Evolutionary conservation across 495 filamentous ascomycete species (phyloP).

Genomic region (Viridothelium virens): DNA sequence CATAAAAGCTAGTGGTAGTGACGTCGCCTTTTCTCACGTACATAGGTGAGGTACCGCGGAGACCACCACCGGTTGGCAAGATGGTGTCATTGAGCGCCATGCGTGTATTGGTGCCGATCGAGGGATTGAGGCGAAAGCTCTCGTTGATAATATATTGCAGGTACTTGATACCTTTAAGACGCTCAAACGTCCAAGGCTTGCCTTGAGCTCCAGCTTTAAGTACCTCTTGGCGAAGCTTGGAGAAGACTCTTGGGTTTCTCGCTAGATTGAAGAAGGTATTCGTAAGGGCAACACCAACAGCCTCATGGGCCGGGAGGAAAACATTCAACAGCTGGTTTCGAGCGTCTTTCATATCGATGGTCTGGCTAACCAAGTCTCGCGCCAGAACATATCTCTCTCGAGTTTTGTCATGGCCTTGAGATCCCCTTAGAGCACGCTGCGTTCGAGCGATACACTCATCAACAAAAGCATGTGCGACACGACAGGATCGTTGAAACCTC

Average conservation of each 20-base stretch:
- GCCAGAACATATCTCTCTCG: constrained; percentile 50
- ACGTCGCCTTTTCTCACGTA: constrained; percentile 27
- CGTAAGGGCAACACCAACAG: constrained; percentile 47
- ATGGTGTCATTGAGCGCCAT: constrained; percentile 30
- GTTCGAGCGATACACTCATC: constrained; percentile 32
- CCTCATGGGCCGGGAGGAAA: constrained; percentile 33
- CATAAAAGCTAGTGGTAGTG: constrained; percentile 24
- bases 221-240: constrained; percentile 46
- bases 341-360: constrained; percentile 50
- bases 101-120: constrained; percentile 29
- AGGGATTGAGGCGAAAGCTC: constrained; percentile 28
- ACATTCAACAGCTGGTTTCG: constrained; percentile 54
- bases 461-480: constrained; percentile 39
- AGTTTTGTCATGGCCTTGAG: constrained; percentile 25
- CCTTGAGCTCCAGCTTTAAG: constrained; percentile 29
- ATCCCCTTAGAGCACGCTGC: constrained; percentile 15
- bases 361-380: constrained; percentile 53
- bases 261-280: constrained; percentile 37
- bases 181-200: constrained; percentile 30
- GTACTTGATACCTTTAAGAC: constrained; percentile 39
- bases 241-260: constrained; percentile 40
- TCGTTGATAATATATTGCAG: constrained; percentile 46
- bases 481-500: neutral
- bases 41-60: constrained; percentile 26
- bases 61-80: constrained; percentile 32